Evolutionary conservation across 177 flowering plant genomes (phyloP).

Genomic region (Tripterygium wilfordii): DNA sequence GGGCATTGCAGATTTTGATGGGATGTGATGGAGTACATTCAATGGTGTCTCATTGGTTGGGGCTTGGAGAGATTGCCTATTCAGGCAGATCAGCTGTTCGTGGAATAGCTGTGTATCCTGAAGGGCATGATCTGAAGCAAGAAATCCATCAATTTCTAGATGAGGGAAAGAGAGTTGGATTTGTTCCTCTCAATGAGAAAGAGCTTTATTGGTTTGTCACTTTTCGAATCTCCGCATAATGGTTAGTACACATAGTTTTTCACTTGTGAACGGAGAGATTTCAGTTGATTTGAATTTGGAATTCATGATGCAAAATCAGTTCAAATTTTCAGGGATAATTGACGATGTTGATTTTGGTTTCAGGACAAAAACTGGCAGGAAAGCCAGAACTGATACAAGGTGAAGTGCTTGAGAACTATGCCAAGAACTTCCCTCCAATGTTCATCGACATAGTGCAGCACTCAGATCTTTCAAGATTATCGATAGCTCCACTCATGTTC

Average conservation of each 20-base stretch:
- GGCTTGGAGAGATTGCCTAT: constrained; percentile 17
- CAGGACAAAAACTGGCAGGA: constrained; percentile 7
- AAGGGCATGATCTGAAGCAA: constrained; percentile 32
- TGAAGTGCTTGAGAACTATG: constrained; percentile 10
- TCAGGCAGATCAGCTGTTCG: constrained; percentile 30
- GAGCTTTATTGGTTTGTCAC: constrained; percentile 28
- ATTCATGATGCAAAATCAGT: not conserved
- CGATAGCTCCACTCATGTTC: constrained; percentile 24
- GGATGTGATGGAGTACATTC: constrained; percentile 54
- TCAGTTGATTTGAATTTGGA: not conserved
- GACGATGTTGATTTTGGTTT: constrained; percentile 12
- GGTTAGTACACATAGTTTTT: not conserved
- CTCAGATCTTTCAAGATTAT: constrained; percentile 19
- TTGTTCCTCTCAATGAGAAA: constrained; percentile 18
- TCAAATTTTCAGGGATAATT: constrained; percentile 7
- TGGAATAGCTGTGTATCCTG: constrained; percentile 27
- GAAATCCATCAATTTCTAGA: constrained; percentile 20
- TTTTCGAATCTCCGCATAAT: constrained; percentile 5
- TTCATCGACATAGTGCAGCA: constrained; percentile 18
- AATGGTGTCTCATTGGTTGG: constrained; percentile 33
- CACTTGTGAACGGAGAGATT: not conserved
- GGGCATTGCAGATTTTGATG: constrained; percentile 22
- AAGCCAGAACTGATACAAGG: constrained; percentile 18
- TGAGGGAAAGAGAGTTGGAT: constrained; percentile 19
- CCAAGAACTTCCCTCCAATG: constrained; percentile 16